Conservation (phyloP, 2,329 filamentous ascomycete species). For the Venturia asperata region DNA sequence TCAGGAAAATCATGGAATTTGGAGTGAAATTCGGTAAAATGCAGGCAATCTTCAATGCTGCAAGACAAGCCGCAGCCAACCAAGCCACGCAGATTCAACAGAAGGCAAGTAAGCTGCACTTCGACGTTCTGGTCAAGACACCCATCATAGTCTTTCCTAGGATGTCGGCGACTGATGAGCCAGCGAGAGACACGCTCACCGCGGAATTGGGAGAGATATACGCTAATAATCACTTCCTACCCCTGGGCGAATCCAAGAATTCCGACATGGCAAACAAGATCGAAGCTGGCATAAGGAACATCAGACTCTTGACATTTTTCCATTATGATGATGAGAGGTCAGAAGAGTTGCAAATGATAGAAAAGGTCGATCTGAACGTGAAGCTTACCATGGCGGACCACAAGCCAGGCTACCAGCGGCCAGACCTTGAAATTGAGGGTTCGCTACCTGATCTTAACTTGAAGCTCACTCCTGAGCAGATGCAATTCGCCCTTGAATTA, state of each 20-base stretch:
- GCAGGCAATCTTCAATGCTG: slow-evolving; percentile 98
- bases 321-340: slow-evolving; percentile 64
- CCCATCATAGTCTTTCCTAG: slow-evolving; percentile 94
- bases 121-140: slow-evolving; percentile 87
- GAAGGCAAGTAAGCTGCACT: slow-evolving; percentile 82
- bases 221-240: slow-evolving; percentile 84
- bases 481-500: slow-evolving; percentile 82
- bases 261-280: slow-evolving; percentile 80
- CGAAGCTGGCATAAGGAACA: slow-evolving; percentile 83
- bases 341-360: slow-evolving; percentile 92
- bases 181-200: slow-evolving; percentile 74
- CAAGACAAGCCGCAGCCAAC: slow-evolving; percentile 85
- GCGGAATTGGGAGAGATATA: slow-evolving; percentile 97
- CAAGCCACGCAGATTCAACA: slow-evolving; percentile 92
- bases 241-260: slow-evolving; percentile 67
- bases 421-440: slow-evolving; percentile 86
- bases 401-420: slow-evolving; percentile 64
- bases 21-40: slow-evolving; percentile 98
- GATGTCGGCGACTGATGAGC: slow-evolving; percentile 60
- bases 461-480: slow-evolving; percentile 79
- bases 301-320: slow-evolving; percentile 82
- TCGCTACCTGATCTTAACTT: slow-evolving; percentile 91
- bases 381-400: slow-evolving; percentile 90
- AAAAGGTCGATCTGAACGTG: slow-evolving; percentile 91
- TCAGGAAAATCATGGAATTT: slow-evolving; percentile 96